Conservation (phyloP, 2,329 filamentous ascomycete species). For the Xylariomycetidae sp. region DNA sequence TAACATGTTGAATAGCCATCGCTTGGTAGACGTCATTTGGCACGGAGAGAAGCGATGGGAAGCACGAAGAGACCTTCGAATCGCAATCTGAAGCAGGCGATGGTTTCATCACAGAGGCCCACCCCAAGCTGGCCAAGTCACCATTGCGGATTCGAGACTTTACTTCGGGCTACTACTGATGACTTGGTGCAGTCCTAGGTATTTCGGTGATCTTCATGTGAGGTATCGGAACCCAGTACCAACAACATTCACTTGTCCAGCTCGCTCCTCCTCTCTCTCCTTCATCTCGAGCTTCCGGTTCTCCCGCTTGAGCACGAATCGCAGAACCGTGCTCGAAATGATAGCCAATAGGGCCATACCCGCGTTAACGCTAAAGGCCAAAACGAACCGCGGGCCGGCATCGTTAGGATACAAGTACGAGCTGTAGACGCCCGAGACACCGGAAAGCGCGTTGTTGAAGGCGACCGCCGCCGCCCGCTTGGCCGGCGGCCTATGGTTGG, state of each 20-base stretch:
- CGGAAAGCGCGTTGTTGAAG: slow-evolving; percentile 19
- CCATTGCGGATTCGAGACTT: no score
- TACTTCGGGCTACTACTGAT: no score
- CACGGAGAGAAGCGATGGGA: no score
- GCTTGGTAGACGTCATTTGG: no score
- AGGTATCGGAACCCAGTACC: slow-evolving; percentile 15
- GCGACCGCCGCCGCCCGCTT: slow-evolving; percentile 17
- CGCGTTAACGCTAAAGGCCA: slow-evolving; percentile 22
- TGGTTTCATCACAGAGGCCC: no score
- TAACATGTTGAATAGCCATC: no score
- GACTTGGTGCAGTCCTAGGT: no score
- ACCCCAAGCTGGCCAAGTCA: no score
- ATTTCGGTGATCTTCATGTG: neutral
- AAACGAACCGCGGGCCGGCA: slow-evolving; percentile 17
- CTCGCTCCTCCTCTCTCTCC: slow-evolving; percentile 13
- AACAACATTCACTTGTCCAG: neutral
- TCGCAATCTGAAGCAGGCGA: no score
- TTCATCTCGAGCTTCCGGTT: slow-evolving; percentile 15
- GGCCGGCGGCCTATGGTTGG: slow-evolving; percentile 14
- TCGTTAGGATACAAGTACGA: slow-evolving; percentile 20
- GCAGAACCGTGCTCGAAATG: slow-evolving; percentile 12
- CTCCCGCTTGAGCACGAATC: slow-evolving; percentile 16
- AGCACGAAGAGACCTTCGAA: no score
- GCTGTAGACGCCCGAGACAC: slow-evolving; percentile 19
- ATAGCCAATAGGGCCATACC: slow-evolving; percentile 20